These are phyloP conservation scores for Talaromyces nanjingensis DNA, from an alignment of 495 filamentous ascomycete species.

Conservation along the genomic window DNA sequence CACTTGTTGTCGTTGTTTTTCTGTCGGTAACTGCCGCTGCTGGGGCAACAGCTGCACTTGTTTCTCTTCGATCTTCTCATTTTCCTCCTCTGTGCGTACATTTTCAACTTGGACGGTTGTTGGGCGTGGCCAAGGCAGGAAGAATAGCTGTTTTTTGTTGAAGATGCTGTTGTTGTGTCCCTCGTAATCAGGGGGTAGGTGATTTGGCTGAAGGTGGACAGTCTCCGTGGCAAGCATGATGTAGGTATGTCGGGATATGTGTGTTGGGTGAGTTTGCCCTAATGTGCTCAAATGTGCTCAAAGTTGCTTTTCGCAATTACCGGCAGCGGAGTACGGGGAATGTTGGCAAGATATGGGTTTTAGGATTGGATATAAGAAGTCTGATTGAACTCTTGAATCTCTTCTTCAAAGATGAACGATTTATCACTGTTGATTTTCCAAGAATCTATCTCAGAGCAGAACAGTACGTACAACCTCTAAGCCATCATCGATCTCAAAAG, in stretches of 20 bases:
- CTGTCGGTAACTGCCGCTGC: neutral
- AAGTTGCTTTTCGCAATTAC: neutral
- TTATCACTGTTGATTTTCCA: neutral
- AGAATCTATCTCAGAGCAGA: neutral
- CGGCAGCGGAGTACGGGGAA: neutral
- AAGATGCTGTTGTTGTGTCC: neutral
- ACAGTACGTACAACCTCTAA: neutral
- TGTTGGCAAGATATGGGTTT: neutral
- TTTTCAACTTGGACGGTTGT: neutral
- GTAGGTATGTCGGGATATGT: neutral
- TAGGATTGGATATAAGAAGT: neutral
- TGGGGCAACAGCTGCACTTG: neutral
- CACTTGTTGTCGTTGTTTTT: neutral
- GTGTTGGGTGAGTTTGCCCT: neutral
- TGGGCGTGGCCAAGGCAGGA: neutral
- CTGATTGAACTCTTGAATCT: neutral
- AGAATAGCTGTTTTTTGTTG: neutral
- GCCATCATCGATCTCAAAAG: neutral
- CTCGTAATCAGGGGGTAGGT: neutral
- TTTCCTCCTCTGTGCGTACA: neutral
- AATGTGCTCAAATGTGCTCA: constrained; percentile 2
- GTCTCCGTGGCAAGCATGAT: neutral
- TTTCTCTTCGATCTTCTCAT: neutral
- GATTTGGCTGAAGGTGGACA: neutral
- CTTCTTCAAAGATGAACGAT: neutral